These are phyloP conservation scores for Nicotiana tabacum DNA, from an alignment of 257 asterid genomes.

Conservation along the genomic window DNA sequence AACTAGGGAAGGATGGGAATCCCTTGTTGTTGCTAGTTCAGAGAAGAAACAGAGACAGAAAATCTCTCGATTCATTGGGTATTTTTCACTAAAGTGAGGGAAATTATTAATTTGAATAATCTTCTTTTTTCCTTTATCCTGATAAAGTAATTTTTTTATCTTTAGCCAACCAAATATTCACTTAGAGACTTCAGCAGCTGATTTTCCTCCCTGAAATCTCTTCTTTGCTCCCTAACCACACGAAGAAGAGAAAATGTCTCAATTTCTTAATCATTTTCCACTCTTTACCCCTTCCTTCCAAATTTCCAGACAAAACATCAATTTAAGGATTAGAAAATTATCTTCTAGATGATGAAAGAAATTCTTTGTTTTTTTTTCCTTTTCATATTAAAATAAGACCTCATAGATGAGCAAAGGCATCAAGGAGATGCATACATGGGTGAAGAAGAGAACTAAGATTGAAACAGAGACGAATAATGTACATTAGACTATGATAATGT, in stretches of 20 bases:
- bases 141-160: too few species aligned
- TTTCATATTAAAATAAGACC: not conserved
- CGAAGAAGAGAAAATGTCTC: not conserved
- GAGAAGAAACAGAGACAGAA: not conserved
- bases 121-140: not conserved
- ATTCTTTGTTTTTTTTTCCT: not conserved
- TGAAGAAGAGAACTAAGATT: not conserved
- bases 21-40: not conserved
- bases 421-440: not conserved
- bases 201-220: not conserved
- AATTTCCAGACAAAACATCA: not conserved
- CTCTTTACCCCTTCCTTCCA: not conserved
- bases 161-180: not conserved
- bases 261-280: not conserved
- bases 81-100: not conserved
- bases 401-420: not conserved
- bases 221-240: not conserved
- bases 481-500: not conserved
- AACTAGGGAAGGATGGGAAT: not conserved
- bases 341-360: not conserved
- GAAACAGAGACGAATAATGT: not conserved
- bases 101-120: not conserved
- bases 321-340: not conserved
- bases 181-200: not conserved
- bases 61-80: not conserved